Evolutionary conservation across 495 filamentous ascomycete genomes (phyloP).

Genomic region (Pyrenopolyporus hunteri): DNA sequence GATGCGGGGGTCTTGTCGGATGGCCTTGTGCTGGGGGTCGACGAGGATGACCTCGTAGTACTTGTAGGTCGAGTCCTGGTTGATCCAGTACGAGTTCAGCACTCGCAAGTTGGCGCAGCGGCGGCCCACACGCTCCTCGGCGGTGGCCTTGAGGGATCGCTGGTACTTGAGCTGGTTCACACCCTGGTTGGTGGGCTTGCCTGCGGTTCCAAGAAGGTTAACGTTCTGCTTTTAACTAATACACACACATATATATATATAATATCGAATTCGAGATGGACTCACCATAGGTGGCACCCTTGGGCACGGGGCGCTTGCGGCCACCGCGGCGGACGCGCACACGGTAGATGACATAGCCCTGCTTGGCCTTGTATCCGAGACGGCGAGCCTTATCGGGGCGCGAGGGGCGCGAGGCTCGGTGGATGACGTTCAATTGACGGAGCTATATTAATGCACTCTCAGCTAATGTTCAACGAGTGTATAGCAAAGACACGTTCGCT

Average conservation of each 20-base stretch:
- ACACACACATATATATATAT: no score
- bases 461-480: slow-evolving; percentile 99
- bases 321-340: slow-evolving; percentile 96
- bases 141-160: slow-evolving; percentile 93
- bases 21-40: slow-evolving; percentile 99
- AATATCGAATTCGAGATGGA: neutral
- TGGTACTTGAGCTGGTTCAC: slow-evolving; percentile 99
- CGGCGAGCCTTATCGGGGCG: slow-evolving; percentile 99
- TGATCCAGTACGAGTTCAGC: slow-evolving; percentile 99
- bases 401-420: slow-evolving; percentile 96
- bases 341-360: slow-evolving; percentile 99
- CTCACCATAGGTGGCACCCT: slow-evolving; percentile 98
- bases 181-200: slow-evolving; percentile 99
- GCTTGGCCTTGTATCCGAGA: slow-evolving; percentile 99
- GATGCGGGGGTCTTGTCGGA: slow-evolving; percentile 97
- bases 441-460: slow-evolving; percentile 99
- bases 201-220: slow-evolving; percentile 52
- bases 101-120: slow-evolving; percentile 98
- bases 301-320: slow-evolving; percentile 91
- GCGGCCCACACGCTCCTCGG: slow-evolving; percentile 99
- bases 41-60: slow-evolving; percentile 99
- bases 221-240: neutral
- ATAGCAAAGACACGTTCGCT: slow-evolving; percentile 70
- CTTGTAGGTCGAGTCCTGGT: slow-evolving; percentile 99
- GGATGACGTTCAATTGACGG: slow-evolving; percentile 97